These are phyloP conservation scores for Whalleya microplaca DNA, from an alignment of 2,329 filamentous ascomycete species.

Conservation along the genomic window DNA sequence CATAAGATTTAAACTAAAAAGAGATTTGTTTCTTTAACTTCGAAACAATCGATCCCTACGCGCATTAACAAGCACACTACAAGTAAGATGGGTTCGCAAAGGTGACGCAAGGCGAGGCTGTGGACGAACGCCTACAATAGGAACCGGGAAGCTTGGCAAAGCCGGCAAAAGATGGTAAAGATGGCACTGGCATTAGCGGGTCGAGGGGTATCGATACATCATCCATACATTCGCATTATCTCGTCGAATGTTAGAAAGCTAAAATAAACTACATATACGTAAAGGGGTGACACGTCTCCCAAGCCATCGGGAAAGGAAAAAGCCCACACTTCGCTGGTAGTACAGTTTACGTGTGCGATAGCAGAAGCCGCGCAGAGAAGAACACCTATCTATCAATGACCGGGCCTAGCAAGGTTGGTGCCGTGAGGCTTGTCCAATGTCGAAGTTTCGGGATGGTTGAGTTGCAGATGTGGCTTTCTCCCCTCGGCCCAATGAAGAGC, in stretches of 20 bases:
- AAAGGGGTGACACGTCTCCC: neutral
- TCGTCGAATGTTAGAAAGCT: neutral
- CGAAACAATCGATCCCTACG: too few relatives aligned
- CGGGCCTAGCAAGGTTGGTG: too few relatives aligned
- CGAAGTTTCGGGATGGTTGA: neutral
- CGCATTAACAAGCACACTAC: too few relatives aligned
- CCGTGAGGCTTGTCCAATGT: neutral
- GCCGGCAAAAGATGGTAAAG: too few relatives aligned
- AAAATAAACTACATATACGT: neutral
- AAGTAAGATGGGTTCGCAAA: neutral
- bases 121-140: neutral
- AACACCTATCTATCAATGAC: too few relatives aligned
- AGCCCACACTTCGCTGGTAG: neutral
- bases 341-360: too few relatives aligned
- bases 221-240: too few relatives aligned
- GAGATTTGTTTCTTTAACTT: too few relatives aligned
- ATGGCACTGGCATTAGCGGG: too few relatives aligned
- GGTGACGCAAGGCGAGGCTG: neutral
- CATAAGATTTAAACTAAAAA: too few relatives aligned
- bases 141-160: neutral
- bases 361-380: too few relatives aligned
- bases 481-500: conserved; percentile 7
- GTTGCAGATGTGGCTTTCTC: neutral
- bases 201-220: too few relatives aligned
- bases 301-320: neutral